A percentile compares a stretch with the other conserved stretches of the same genome.
These are phyloP conservation scores for Xylaria polymorpha DNA, from an alignment of 2,329 filamentous ascomycete genomes.

Conservation along the genomic window DNA sequence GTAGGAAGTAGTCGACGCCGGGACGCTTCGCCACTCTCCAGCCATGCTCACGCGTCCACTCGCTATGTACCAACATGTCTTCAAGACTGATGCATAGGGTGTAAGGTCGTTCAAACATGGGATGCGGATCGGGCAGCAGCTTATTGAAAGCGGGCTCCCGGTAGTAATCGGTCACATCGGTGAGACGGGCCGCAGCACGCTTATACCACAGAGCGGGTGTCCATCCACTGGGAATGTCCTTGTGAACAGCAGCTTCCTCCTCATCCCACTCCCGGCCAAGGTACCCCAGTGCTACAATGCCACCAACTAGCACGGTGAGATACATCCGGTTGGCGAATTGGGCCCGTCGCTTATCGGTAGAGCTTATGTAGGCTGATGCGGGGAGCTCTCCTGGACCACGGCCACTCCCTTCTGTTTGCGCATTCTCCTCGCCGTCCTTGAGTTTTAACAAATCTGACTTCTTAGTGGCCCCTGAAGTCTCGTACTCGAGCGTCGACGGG, in stretches of 20 bases:
- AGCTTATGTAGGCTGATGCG: slow-evolving; percentile 88
- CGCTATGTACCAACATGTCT: slow-evolving; percentile 92
- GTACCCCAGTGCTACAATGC: slow-evolving; percentile 73
- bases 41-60: slow-evolving; percentile 93
- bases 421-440: slow-evolving; percentile 49
- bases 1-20: slow-evolving; percentile 95
- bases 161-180: slow-evolving; percentile 87
- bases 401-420: slow-evolving; percentile 59
- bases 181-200: slow-evolving; percentile 79
- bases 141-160: slow-evolving; percentile 96
- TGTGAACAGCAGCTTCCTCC: slow-evolving; percentile 76
- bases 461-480: slow-evolving; percentile 66
- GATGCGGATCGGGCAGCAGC: slow-evolving; percentile 84
- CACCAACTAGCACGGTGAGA: slow-evolving; percentile 65
- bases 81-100: slow-evolving; percentile 93
- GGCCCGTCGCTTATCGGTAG: slow-evolving; percentile 83
- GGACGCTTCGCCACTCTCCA: slow-evolving; percentile 96
- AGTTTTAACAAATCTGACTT: slow-evolving; percentile 52
- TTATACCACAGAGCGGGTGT: slow-evolving; percentile 79
- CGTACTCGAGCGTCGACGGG: slow-evolving; percentile 86
- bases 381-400: slow-evolving; percentile 74
- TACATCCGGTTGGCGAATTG: slow-evolving; percentile 82
- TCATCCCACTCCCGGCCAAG: slow-evolving; percentile 90
- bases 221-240: slow-evolving; percentile 85
- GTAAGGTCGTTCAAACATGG: slow-evolving; percentile 84